These are phyloP conservation scores for Ochetophila trinervis DNA, from an alignment of 306 rosid genomes.

Conservation along the genomic window DNA sequence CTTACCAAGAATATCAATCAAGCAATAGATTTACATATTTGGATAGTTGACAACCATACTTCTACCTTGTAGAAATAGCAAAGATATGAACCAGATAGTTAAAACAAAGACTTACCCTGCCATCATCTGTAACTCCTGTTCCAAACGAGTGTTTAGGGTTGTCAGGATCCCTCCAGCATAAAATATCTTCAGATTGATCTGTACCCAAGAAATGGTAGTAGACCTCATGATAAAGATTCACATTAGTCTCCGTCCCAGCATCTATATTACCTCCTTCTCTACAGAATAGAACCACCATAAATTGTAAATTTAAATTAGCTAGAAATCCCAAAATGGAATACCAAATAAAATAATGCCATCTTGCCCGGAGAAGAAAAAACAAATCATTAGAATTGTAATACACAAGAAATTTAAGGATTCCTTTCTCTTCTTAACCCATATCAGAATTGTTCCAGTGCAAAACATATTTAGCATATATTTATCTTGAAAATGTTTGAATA, in stretches of 20 bases:
- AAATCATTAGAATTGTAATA: no score
- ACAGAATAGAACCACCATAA: slow-evolving; percentile 23
- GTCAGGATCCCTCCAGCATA: slow-evolving; percentile 83
- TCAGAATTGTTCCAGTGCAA: neutral
- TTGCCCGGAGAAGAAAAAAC: no score
- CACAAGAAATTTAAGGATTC: no score
- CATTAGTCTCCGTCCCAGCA: slow-evolving; percentile 85
- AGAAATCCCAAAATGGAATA: slow-evolving; percentile 13
- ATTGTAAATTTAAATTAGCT: slow-evolving; percentile 14
- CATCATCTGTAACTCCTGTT: slow-evolving; percentile 66
- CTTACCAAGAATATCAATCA: no score
- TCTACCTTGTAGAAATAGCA: neutral
- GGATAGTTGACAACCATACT: no score
- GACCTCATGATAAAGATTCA: slow-evolving; percentile 72
- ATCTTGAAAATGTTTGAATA: neutral
- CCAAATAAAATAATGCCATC: no score
- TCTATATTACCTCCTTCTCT: slow-evolving; percentile 65
- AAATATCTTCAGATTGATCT: slow-evolving; percentile 75
- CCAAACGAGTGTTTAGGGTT: slow-evolving; percentile 69
- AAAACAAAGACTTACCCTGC: slow-evolving; percentile 56
- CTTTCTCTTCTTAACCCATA: neutral
- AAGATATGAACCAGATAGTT: neutral
- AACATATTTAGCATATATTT: neutral
- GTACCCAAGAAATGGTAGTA: slow-evolving; percentile 83
- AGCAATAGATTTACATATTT: no score